Percentiles rank a stretch among this genome's conserved stretches.
Evolutionary conservation across 2,329 filamentous ascomycete species (phyloP).

Genomic region (Triangularia verruculosa): DNA sequence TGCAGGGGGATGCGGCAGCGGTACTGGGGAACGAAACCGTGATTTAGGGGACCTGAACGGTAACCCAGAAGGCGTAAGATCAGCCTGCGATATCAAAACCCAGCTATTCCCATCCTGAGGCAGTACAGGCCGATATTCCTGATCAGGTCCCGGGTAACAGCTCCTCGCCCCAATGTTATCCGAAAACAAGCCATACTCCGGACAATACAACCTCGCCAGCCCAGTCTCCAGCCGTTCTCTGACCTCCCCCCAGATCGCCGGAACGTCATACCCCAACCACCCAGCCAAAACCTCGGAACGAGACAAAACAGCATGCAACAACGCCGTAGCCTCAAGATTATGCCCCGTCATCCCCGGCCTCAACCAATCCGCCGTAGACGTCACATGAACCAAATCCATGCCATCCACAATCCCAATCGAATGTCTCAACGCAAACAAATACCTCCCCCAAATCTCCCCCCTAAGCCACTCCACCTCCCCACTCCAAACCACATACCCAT

Average conservation of each 20-base stretch:
- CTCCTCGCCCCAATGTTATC: conserved; percentile 21
- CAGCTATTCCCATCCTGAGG: conserved; percentile 25
- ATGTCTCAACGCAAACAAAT: conserved; percentile 45
- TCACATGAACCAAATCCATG: conserved; percentile 47
- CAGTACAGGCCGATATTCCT: neutral
- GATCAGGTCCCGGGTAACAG: neutral
- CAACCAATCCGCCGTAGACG: conserved; percentile 49
- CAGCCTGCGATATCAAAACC: conserved; percentile 7
- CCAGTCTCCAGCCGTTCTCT: conserved; percentile 21
- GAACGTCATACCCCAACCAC: conserved; percentile 33
- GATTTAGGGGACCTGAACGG: conserved; percentile 11
- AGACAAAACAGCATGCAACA: conserved; percentile 50
- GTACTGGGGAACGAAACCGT: neutral
- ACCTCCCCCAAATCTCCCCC: conserved; percentile 45
- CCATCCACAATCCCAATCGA: conserved; percentile 34
- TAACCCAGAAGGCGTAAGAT: conserved; percentile 3
- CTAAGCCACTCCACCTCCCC: conserved; percentile 51
- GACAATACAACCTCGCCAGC: conserved; percentile 26
- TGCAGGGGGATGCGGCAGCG: conserved; percentile 11
- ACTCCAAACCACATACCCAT: conserved; percentile 56
- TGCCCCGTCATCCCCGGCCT: conserved; percentile 49
- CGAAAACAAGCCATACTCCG: conserved; percentile 20
- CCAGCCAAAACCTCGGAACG: conserved; percentile 46
- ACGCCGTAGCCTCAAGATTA: conserved; percentile 51
- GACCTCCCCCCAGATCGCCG: neutral